Conservation (phyloP, 2,329 filamentous ascomycete species). For the Ophiostoma triangulosporum region DNA sequence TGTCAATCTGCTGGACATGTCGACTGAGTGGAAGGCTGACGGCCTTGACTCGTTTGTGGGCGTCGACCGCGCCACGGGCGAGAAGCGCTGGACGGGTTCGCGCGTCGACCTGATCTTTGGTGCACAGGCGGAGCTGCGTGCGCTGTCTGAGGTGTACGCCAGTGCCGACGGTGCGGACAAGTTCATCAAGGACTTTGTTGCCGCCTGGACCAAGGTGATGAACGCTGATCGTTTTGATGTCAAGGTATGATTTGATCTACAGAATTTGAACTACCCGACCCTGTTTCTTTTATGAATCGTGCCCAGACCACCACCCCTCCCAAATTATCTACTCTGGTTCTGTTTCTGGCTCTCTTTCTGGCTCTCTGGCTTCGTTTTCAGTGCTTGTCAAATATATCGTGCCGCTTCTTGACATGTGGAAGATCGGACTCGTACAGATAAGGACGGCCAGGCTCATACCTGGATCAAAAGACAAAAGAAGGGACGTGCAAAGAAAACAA, state of each 20-base stretch:
- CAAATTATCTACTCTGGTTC: neutral
- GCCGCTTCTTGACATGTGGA: neutral
- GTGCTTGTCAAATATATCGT: neutral
- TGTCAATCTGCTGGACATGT: constrained; percentile 59
- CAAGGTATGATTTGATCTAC: constrained; percentile 1
- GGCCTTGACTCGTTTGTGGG: constrained; percentile 45
- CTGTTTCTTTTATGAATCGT: too few relatives aligned
- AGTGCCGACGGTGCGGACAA: constrained; percentile 44
- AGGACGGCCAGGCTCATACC: neutral
- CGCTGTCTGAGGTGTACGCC: constrained; percentile 57
- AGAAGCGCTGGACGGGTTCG: constrained; percentile 55
- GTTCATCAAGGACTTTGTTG: constrained; percentile 59
- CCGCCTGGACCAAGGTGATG: constrained; percentile 63
- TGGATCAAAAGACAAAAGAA: neutral
- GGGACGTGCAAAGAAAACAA: neutral
- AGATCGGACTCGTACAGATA: neutral
- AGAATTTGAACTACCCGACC: too few relatives aligned
- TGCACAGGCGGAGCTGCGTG: constrained; percentile 58
- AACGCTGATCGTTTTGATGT: constrained; percentile 58
- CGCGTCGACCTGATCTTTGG: constrained; percentile 59
- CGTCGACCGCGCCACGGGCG: constrained; percentile 50
- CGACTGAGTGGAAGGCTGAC: constrained; percentile 49
- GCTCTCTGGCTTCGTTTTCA: neutral
- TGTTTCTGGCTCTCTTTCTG: too few relatives aligned
- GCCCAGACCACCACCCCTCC: too few relatives aligned